Conservation (phyloP, 2,329 filamentous ascomycete species). For the Colletotrichum abscissum region DNA sequence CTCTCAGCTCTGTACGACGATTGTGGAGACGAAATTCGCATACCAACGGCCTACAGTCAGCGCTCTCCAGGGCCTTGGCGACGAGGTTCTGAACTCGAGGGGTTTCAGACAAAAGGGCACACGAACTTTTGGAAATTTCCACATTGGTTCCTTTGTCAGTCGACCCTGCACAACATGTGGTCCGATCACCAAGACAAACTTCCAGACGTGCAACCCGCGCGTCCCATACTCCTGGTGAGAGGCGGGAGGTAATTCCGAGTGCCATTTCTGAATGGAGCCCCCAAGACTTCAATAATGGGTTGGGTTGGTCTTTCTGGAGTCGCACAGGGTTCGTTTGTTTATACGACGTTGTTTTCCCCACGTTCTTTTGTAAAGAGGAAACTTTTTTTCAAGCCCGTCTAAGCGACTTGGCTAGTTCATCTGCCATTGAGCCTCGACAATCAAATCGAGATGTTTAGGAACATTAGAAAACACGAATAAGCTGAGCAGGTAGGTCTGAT, state of each 20-base stretch:
- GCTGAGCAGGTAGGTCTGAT: background rate
- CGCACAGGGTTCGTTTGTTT: background rate
- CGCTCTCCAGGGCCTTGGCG: slow-evolving; percentile 12
- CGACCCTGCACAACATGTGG: background rate
- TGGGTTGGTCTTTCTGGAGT: background rate
- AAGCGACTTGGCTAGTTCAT: background rate
- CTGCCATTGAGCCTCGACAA: background rate
- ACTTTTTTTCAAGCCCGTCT: background rate
- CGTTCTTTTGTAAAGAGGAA: background rate
- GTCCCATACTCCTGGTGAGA: background rate
- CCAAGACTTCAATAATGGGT: background rate
- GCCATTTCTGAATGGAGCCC: background rate
- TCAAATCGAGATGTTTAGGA: background rate
- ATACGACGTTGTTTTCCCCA: background rate
- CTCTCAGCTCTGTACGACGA: background rate
- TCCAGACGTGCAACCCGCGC: background rate
- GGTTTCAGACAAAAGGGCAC: background rate
- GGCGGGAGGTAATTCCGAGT: background rate
- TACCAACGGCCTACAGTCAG: slow-evolving; percentile 18
- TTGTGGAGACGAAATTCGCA: slow-evolving; percentile 24
- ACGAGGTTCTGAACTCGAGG: background rate
- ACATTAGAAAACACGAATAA: background rate
- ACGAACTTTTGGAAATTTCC: slow-evolving; percentile 30
- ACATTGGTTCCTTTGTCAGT: slow-evolving; percentile 5
- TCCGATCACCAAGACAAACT: background rate